phyloP scores from a whole-genome alignment of 2,329 filamentous ascomycete genomes.

The Penicillium sp. region DNA sequence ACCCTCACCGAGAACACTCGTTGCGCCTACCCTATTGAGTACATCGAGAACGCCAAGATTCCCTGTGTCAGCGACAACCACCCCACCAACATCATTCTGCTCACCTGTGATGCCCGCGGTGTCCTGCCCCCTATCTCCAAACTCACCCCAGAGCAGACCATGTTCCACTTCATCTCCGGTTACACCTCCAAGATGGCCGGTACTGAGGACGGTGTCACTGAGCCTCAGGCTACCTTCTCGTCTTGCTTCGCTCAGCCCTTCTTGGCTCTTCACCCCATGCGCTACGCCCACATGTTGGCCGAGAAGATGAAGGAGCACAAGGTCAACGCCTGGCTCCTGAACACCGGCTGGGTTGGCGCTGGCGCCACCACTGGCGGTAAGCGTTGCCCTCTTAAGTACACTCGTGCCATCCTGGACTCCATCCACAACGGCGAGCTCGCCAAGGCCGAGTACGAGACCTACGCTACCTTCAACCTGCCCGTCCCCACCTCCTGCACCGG shows the following conservation, averaged over 20 bases:
- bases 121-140: constrained; percentile 98
- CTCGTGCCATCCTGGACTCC: constrained; percentile 93
- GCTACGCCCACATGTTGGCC: constrained; percentile 96
- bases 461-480: constrained; percentile 93
- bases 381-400: constrained; percentile 98
- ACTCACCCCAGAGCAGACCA: constrained; percentile 89
- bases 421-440: constrained; percentile 97
- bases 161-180: constrained; percentile 99
- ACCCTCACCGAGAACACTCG: constrained; percentile 98
- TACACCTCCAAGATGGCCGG: constrained; percentile 99
- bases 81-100: constrained; percentile 95
- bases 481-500: constrained; percentile 89
- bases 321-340: constrained; percentile 96
- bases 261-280: constrained; percentile 98
- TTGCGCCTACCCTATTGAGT: constrained; percentile 98
- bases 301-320: constrained; percentile 96
- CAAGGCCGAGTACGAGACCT: constrained; percentile 88
- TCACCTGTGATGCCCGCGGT: constrained; percentile 96
- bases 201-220: constrained; percentile 93
- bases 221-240: constrained; percentile 98
- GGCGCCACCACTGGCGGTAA: constrained; percentile 88
- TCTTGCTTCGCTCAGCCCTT: constrained; percentile 99
- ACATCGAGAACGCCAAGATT: constrained; percentile 98
- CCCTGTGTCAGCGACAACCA: constrained; percentile 84
- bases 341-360: constrained; percentile 96